Base-by-base conservation (phyloP, 2,329 filamentous ascomycete species). In the Microdochium nivale region DNA sequence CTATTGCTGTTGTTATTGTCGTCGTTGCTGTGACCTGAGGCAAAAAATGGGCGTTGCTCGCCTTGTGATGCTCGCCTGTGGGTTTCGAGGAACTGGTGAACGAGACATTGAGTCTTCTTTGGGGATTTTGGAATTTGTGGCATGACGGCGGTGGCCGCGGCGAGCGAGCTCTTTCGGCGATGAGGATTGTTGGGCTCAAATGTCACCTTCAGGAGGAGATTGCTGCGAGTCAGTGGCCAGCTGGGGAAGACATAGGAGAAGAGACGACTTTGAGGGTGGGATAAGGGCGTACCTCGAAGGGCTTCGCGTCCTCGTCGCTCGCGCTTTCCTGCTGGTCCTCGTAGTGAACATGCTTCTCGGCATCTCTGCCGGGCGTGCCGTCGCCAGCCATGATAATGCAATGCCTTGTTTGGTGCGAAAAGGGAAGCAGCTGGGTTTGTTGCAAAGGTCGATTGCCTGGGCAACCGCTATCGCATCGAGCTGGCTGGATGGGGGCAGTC, bases 161-260 rank as follows among this genome's bases (percentile, higher is more conserved):
- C 78, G 48, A 87, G 72, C 13, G 83, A 86, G 60, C 81, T 84
- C 68, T 86, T 87, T 53, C 83, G 77, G 23, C 83, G 78, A 59
- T 84, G 82, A 0, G 76, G 74, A 56, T 79, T 84, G 37, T 74
- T 67, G 1, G 78, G 68, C 55, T 86, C 82, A 60, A 87, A 86
- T 23, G 80, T 75, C 49, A 86, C 81, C 80, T 81, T 47, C 13
- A 19, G 37, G 49, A 14, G 32, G 11, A 30, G 27, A n/a, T n/a
- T 27, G 44, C 25, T 49, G n/a, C 44, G 25, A n/a, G 44, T 43
- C 30, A 47, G 25, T 47, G 25, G 13, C n/a, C 3, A 25, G 46
- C 3, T n/a, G 11, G 24, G n/a, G 9, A 16, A 7, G 46, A 47
- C 14, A 11, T 8, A 16, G 24, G 16, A n/a, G 24, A 23, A 33